Evolutionary conservation across 1,139 yeast species (phyloP).

Genomic region (Entelexis paramagnoliae): DNA sequence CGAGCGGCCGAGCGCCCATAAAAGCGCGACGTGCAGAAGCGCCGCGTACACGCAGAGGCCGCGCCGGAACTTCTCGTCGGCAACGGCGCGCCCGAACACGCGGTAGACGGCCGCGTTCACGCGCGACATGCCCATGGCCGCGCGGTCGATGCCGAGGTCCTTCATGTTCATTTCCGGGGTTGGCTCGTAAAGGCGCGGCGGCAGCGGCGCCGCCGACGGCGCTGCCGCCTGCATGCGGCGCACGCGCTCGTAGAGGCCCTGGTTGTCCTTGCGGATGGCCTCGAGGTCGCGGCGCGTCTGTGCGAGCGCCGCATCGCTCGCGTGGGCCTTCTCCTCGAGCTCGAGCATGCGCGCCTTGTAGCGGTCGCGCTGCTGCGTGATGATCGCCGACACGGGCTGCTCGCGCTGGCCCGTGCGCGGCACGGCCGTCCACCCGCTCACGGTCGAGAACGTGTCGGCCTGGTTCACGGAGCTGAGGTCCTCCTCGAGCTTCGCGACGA

Average conservation of each 20-base stretch:
- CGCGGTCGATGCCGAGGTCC: slow-evolving; percentile 65
- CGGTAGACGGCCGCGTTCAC: slow-evolving; percentile 48
- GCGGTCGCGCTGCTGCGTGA: slow-evolving; percentile 90
- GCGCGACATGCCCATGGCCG: slow-evolving; percentile 62
- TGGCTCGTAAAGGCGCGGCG: slow-evolving; percentile 14
- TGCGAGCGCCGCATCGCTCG: slow-evolving; percentile 43
- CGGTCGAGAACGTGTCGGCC: slow-evolving; percentile 37
- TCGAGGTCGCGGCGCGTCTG: slow-evolving; percentile 59
- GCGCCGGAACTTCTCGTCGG: slow-evolving; percentile 28
- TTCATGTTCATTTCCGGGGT: slow-evolving; percentile 48
- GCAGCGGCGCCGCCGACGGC: slow-evolving; percentile 1
- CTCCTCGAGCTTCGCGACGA: slow-evolving; percentile 56
- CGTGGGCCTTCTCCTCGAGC: slow-evolving; percentile 69
- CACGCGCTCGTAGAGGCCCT: slow-evolving; percentile 69
- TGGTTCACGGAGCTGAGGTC: slow-evolving; percentile 45
- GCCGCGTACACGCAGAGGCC: slow-evolving; percentile 46
- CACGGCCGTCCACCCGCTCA: slow-evolving; percentile 32
- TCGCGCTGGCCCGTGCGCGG: slow-evolving; percentile 21
- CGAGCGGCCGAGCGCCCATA: slow-evolving; percentile 31
- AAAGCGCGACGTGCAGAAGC: slow-evolving; percentile 52
- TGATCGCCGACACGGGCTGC: slow-evolving; percentile 52
- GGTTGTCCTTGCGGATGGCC: slow-evolving; percentile 59
- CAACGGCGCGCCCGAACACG: slow-evolving; percentile 16
- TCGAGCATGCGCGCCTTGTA: slow-evolving; percentile 73
- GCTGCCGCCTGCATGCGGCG: slow-evolving; percentile 48